Base-by-base conservation (phyloP, 1,139 yeast genomes). In the Meyerozyma carpophila region DNA sequence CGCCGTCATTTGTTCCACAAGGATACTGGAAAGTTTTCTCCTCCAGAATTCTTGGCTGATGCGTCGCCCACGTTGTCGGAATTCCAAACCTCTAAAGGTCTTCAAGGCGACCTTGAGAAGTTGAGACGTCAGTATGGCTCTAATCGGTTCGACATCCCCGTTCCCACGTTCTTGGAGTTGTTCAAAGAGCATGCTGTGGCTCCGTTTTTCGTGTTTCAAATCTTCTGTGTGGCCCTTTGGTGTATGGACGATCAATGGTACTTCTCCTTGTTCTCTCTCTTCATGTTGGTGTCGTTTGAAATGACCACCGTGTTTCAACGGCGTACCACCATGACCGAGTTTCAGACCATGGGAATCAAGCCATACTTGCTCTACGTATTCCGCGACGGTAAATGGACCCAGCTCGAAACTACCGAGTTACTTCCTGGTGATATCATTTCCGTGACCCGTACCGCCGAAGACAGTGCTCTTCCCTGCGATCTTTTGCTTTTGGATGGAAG, bases 141-240 rank as follows among this genome's bases (percentile, higher is more conserved):
- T 51, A 93, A 93, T 68, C 77, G 77, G 54, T 93, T 93, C 60
- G 98, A 93, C 60, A 93, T 93, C 52, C 98, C 98, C 32, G 79
- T 94, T 43, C 99, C 98, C 41, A 81, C 96, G 1, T 91, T 93
- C 58, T 53, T 77, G 49, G 98, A 93, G 63, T 75, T 93, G 58
- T 93, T 93, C 72, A 85, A 89, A 62, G 98, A 93, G 65, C 98
- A 93, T 63, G 98, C 98, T 6, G 95, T 94, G 40, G 98, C 98
- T 10, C 99, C 99, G 9, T 88, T 94, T 64, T 93, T 93, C 57
- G 96, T 93, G 27, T 93, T 93, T 70, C 99, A 93, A 69, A 77
- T 93, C 48, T 93, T 93, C 63, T 91, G 98, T 60, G 95, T 93
- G 44, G 95, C 94, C 13, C 75, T 94, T 50, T 94, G 98, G 98